phyloP scores from a whole-genome alignment of 148 eudicot species.

The Vaccinium myrtillus region DNA sequence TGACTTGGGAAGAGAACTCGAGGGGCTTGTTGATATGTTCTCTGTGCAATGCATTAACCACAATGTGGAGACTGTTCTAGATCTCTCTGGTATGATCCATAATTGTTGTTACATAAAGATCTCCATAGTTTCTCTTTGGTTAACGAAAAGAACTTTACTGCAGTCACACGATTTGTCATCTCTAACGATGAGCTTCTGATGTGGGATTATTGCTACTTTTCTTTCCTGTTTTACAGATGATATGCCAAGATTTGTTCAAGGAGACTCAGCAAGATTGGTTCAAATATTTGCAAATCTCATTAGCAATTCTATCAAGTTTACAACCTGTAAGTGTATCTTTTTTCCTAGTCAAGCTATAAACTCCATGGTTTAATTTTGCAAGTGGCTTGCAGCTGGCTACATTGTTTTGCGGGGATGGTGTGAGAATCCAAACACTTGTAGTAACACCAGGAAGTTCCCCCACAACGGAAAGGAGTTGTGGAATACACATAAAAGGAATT shows the following conservation, averaged over 20 bases:
- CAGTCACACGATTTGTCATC: background rate
- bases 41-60: constrained; percentile 92
- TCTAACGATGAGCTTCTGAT: background rate
- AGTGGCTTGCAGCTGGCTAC: constrained; percentile 68
- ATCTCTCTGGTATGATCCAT: constrained; percentile 65
- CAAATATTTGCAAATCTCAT: constrained; percentile 95
- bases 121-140: constrained; percentile 2
- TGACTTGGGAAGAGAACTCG: constrained; percentile 89
- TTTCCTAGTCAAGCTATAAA: background rate
- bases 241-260: constrained; percentile 82
- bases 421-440: constrained; percentile 39
- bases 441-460: constrained; percentile 26
- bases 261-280: constrained; percentile 92
- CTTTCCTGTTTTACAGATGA: constrained; percentile 57
- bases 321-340: constrained; percentile 57
- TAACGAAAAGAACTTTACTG: background rate
- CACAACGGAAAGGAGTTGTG: constrained; percentile 30
- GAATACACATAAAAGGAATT: constrained; percentile 25
- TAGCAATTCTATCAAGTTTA: constrained; percentile 95
- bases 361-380: background rate
- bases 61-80: constrained; percentile 83
- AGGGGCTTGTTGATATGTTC: constrained; percentile 96
- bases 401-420: constrained; percentile 93
- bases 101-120: background rate
- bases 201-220: background rate